These are phyloP conservation scores for Rosa rugosa DNA, from an alignment of 306 rosid species.

Conservation along the genomic window DNA sequence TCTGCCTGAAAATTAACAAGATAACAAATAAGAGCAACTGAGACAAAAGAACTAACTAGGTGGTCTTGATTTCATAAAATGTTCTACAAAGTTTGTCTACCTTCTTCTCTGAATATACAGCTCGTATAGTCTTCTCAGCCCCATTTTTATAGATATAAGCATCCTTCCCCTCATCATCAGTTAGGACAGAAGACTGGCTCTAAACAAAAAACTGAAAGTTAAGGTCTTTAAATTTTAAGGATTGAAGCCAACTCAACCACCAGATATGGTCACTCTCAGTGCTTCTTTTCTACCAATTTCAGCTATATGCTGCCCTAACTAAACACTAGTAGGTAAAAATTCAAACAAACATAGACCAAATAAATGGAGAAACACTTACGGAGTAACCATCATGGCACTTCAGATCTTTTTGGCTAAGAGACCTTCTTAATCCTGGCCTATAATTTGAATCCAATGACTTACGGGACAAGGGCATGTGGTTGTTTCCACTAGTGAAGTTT, in stretches of 20 bases:
- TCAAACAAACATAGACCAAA: conserved; percentile 1
- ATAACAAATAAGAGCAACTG: conserved; percentile 15
- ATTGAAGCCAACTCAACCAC: conserved; percentile 7
- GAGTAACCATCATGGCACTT: conserved; percentile 82
- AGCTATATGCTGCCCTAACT: background rate
- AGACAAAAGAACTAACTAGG: conserved; percentile 18
- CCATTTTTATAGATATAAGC: conserved; percentile 46
- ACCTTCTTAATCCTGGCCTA: conserved; percentile 60
- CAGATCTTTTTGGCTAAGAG: conserved; percentile 76
- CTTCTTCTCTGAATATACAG: conserved; percentile 63
- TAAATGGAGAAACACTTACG: conserved; percentile 46
- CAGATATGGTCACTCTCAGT: background rate
- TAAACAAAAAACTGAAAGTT: conserved; percentile 23
- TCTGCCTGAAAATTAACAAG: conserved; percentile 48
- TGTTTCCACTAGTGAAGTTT: conserved; percentile 46
- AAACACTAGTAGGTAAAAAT: conserved; percentile 10
- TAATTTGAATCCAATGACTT: conserved; percentile 56
- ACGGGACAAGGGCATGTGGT: conserved; percentile 32
- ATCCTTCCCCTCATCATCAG: conserved; percentile 81
- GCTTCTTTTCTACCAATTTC: background rate
- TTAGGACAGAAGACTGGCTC: conserved; percentile 90
- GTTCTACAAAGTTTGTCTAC: conserved; percentile 31
- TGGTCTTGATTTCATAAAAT: conserved; percentile 17
- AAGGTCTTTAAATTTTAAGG: background rate
- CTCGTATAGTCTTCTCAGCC: conserved; percentile 46